These are phyloP conservation scores for Beauveria medogensis DNA, from an alignment of 2,329 filamentous ascomycete genomes.

Conservation along the genomic window DNA sequence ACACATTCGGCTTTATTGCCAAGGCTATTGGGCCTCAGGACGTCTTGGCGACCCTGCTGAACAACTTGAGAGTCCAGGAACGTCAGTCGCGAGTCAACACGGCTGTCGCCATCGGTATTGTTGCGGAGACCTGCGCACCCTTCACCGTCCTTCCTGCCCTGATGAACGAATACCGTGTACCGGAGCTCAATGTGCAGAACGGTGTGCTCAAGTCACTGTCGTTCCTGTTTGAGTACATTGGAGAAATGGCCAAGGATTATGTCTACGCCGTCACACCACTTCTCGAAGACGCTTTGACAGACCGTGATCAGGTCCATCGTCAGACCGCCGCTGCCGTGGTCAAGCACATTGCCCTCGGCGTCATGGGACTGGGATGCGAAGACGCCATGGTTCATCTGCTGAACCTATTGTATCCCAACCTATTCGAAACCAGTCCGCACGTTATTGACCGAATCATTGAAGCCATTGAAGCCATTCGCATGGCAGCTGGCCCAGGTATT, in stretches of 20 bases:
- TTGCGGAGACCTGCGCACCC: conserved; percentile 94
- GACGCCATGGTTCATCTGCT: conserved; percentile 97
- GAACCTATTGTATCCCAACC: conserved; percentile 90
- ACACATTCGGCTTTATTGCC: conserved; percentile 98
- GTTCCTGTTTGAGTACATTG: conserved; percentile 98
- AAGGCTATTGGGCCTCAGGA: conserved; percentile 98
- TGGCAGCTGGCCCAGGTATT: conserved; percentile 84
- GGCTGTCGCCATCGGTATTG: conserved; percentile 95
- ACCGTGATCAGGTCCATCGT: conserved; percentile 94
- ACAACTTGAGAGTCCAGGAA: conserved; percentile 94
- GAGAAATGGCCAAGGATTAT: conserved; percentile 99
- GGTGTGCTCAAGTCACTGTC: conserved; percentile 94
- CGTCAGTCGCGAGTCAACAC: conserved; percentile 98
- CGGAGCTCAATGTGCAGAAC: conserved; percentile 97
- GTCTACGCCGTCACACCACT: conserved; percentile 96
- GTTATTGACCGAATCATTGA: conserved; percentile 98
- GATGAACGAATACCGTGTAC: conserved; percentile 99
- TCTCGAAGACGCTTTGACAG: conserved; percentile 92
- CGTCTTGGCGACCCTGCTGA: conserved; percentile 87
- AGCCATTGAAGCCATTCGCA: conserved; percentile 89
- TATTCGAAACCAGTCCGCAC: conserved; percentile 96
- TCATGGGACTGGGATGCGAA: conserved; percentile 95
- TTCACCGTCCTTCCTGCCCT: conserved; percentile 97
- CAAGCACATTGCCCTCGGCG: conserved; percentile 94
- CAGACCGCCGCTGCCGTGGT: conserved; percentile 95